phyloP scores from a whole-genome alignment of 495 filamentous ascomycete species.

The Trichoderma erinaceum region DNA sequence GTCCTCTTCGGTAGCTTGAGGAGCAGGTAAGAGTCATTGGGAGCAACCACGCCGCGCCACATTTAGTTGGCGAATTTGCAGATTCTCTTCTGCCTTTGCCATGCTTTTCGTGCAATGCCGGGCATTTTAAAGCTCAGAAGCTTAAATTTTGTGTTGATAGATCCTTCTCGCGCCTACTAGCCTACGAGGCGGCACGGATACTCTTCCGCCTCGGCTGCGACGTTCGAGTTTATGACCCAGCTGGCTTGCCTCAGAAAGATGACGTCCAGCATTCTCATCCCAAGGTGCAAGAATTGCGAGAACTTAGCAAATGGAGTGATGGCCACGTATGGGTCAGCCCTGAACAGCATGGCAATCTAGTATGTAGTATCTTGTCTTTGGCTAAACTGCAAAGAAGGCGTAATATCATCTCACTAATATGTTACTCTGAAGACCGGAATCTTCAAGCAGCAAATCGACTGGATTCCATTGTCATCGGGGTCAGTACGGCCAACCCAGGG shows the following conservation, averaged over 20 bases:
- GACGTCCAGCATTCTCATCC: conserved; percentile 51
- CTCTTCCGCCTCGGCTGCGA: conserved; percentile 64
- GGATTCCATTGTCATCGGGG: conserved; percentile 60
- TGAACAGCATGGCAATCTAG: conserved; percentile 67
- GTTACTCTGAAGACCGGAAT: conserved; percentile 52
- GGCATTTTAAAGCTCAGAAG: background rate
- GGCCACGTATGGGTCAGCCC: conserved; percentile 65
- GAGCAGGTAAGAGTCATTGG: conserved; percentile 31
- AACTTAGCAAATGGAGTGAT: conserved; percentile 60
- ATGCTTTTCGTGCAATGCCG: too few species aligned
- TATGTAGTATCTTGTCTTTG: conserved; percentile 30
- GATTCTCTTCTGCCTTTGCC: too few species aligned
- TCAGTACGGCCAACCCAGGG: conserved; percentile 64
- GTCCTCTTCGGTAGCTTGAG: conserved; percentile 61
- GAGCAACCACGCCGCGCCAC: too few species aligned
- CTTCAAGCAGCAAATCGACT: conserved; percentile 74
- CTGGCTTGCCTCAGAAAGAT: conserved; percentile 57
- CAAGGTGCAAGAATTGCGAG: conserved; percentile 61
- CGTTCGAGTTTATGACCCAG: conserved; percentile 59
- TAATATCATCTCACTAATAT: background rate
- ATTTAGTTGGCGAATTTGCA: too few species aligned
- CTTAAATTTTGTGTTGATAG: conserved; percentile 25
- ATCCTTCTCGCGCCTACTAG: conserved; percentile 57
- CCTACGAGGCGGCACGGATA: conserved; percentile 54
- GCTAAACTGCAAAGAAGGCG: background rate